Base-by-base conservation (phyloP, 2,329 filamentous ascomycete species). In the Apiospora saccharicola region DNA sequence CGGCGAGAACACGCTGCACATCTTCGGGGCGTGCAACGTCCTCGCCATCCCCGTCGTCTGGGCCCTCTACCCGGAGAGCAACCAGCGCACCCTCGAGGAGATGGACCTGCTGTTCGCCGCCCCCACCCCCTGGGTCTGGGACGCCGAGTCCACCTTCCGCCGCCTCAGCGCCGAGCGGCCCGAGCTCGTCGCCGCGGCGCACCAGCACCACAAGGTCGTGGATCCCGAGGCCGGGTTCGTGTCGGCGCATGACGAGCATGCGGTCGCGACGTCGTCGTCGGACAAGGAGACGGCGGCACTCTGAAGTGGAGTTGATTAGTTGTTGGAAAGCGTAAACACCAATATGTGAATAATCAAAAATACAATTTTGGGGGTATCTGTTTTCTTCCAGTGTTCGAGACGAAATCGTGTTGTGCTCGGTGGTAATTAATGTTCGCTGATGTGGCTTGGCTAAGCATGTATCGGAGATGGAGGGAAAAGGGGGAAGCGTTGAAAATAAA, bases 61-160 rank as follows among this genome's bases (percentile, higher is more conserved):
- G 90, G 90, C 91, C 0, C 77, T 95, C 0, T 94, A 94, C 72
- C 93, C 92, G 0, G 93, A 94, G 79, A 93, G 90, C 3, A 93
- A 91, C 77, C 90, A 93, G 79, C 87, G 92, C 0, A 94, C 92
- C 0, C 83, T 94, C 0, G 93, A 94, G 77, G 92, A 94, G 77
- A 94, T 94, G 85, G 90, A 95, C 73, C 81, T 94, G 0, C 81
- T 94, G 0, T 94, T 95, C 75, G 90, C 92, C 0, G 87, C 90
- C 0, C 85, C 90, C 24, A 90, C 86, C 0, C 89, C 89, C 4
- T 94, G 90, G 90, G 87, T 88, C 1, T 94, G 92, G 92, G 90
- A 93, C 70, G 91, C 91, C 0, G 91, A 93, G 81, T 86, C 84
- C 77, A 90, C 88, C 43, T 93, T 92, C 81, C 86, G 85, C 5